Conservation (phyloP, 202 grass and related monocot species). For the Schoenoplectus tabernaemontani region DNA sequence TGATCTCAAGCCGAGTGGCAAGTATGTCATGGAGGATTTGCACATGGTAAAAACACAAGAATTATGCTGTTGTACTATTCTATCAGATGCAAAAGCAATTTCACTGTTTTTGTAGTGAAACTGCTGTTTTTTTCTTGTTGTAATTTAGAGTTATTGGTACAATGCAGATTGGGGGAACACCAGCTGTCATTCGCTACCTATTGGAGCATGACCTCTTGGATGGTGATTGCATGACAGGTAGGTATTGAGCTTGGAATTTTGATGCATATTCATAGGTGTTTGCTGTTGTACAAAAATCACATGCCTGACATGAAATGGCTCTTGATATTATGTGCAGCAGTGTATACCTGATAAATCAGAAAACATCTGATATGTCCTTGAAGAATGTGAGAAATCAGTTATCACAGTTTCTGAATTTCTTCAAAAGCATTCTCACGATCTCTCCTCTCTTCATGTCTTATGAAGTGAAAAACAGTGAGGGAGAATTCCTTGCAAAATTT, state of each 20-base stretch:
- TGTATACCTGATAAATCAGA: background rate
- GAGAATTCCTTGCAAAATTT: background rate
- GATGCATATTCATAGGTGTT: background rate
- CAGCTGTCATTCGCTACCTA: conserved; percentile 82
- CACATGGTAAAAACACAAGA: conserved; percentile 57
- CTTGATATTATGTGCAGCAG: background rate
- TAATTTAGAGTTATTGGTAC: background rate
- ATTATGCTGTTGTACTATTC: background rate
- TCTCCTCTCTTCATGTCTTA: background rate
- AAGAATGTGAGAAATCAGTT: background rate
- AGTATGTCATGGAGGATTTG: conserved; percentile 99
- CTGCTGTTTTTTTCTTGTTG: background rate
- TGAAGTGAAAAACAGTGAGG: background rate
- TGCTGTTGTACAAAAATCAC: background rate
- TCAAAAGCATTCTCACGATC: background rate
- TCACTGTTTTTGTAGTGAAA: background rate
- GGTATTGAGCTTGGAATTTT: conserved; percentile 17
- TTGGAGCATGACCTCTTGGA: conserved; percentile 88
- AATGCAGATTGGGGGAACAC: conserved; percentile 85
- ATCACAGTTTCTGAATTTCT: background rate
- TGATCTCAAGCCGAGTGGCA: conserved; percentile 98
- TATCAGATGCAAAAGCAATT: background rate
- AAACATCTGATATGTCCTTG: background rate
- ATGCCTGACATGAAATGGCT: background rate
- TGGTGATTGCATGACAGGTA: conserved; percentile 91